Conservation (phyloP, 441 rosid species). For the Melastoma candidum region DNA sequence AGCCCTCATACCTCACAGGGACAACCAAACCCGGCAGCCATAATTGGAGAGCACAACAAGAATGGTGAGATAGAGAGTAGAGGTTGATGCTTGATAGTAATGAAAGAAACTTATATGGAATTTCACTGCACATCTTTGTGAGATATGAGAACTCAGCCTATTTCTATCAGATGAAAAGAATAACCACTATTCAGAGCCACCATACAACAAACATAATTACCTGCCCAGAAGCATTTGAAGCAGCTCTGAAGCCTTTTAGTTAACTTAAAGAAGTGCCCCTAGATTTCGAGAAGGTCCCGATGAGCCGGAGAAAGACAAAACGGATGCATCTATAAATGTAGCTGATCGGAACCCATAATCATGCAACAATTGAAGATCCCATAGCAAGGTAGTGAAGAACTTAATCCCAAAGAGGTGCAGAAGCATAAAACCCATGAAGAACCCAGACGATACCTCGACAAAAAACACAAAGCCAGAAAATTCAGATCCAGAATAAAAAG, state of each 20-base stretch:
- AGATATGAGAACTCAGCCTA: conserved; percentile 1
- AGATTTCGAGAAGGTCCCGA: conserved; percentile 34
- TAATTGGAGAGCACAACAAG: too few species aligned
- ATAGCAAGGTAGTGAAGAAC: conserved; percentile 46
- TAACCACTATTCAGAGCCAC: conserved; percentile 1
- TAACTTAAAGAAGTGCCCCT: conserved; percentile 36
- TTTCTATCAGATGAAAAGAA: background rate
- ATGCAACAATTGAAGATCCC: conserved; percentile 56
- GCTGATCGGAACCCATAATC: conserved; percentile 50
- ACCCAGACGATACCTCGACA: conserved; percentile 86
- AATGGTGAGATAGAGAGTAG: too few species aligned
- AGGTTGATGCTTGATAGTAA: too few species aligned
- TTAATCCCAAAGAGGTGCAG: conserved; percentile 56
- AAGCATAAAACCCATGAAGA: conserved; percentile 81
- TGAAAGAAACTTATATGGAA: background rate
- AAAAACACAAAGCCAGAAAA: conserved; percentile 46
- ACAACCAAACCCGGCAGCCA: too few species aligned
- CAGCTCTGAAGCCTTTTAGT: conserved; percentile 37
- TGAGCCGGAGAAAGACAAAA: conserved; percentile 48
- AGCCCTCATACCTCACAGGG: too few species aligned
- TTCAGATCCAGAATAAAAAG: conserved; percentile 39
- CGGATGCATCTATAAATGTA: conserved; percentile 51
- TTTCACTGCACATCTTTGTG: background rate
- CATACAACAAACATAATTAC: conserved; percentile 24
- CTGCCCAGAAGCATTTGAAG: conserved; percentile 54